A percentile compares a stretch with the other conserved stretches of the same genome.
phyloP scores from a whole-genome alignment of 2,329 filamentous ascomycete species.

The Aspergillus fischeri region DNA sequence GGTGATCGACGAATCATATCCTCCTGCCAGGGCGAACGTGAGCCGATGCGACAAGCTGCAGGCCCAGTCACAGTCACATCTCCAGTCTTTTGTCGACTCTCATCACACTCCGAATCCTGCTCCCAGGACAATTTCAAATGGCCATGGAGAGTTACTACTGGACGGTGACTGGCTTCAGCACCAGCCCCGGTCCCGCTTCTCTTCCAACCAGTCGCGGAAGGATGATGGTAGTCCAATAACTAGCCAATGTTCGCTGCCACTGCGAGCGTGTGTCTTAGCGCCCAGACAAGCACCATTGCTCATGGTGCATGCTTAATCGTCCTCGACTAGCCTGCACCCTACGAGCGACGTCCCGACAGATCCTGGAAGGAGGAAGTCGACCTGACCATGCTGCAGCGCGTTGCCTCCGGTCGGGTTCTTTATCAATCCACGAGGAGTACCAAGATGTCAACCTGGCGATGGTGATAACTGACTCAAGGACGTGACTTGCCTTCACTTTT shows the following conservation, averaged over 20 bases:
- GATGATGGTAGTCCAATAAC: neutral
- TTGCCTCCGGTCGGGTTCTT: neutral
- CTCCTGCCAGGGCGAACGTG: neutral
- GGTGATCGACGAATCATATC: constrained; percentile 12
- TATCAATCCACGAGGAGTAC: constrained; percentile 9
- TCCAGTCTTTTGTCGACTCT: constrained; percentile 18
- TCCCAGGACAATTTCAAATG: neutral
- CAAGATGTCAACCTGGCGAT: neutral
- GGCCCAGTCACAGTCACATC: constrained; percentile 31
- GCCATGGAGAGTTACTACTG: neutral
- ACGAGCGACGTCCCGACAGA: neutral
- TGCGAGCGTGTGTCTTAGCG: constrained; percentile 12
- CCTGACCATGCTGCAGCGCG: neutral
- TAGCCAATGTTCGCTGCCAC: neutral
- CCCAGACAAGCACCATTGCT: constrained; percentile 8
- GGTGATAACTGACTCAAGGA: neutral
- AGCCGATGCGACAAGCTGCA: constrained; percentile 24
- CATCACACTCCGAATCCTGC: constrained; percentile 7
- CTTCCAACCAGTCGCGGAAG: neutral
- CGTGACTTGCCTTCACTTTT: neutral
- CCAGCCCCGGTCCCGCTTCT: neutral
- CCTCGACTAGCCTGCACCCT: constrained; percentile 2
- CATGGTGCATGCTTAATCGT: constrained; percentile 10
- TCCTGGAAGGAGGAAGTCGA: neutral
- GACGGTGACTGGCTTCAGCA: neutral